Conservation (phyloP, 495 filamentous ascomycete genomes). For the Aspergillus steynii region DNA sequence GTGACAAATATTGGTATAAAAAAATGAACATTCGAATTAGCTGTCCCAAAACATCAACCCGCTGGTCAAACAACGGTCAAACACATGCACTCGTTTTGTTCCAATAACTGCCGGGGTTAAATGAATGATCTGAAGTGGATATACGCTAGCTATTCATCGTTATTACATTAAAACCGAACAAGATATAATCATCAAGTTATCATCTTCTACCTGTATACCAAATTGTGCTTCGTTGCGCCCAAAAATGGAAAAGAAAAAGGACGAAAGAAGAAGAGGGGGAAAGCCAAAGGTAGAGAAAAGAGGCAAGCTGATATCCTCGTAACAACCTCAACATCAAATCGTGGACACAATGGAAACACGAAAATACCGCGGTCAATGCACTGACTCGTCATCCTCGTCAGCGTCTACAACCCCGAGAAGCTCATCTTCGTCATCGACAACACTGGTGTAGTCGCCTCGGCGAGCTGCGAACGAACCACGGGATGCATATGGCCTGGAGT, state of each 20-base stretch:
- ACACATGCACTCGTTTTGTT: background rate
- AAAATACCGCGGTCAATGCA: constrained; percentile 49
- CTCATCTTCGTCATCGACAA: constrained; percentile 92
- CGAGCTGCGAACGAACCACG: constrained; percentile 82
- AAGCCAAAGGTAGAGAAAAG: background rate
- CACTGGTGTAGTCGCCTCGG: constrained; percentile 78
- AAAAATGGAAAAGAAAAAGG: constrained; percentile 3
- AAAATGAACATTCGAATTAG: background rate
- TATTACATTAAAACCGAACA: too few relatives aligned
- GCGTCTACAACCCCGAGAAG: constrained; percentile 81
- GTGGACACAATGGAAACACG: constrained; percentile 5
- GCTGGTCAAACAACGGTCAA: background rate
- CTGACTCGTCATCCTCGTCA: constrained; percentile 91
- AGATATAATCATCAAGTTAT: background rate
- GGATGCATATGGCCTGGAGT: constrained; percentile 72
- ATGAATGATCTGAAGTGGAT: too few relatives aligned
- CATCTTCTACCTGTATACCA: background rate
- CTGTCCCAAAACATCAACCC: background rate
- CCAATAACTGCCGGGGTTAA: background rate
- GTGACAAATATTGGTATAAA: background rate
- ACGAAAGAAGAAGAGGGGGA: constrained; percentile 11
- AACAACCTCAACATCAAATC: constrained; percentile 29
- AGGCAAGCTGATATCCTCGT: constrained; percentile 14
- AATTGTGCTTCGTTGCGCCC: background rate
- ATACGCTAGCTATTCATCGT: too few relatives aligned